Percentiles rank a stretch among this genome's conserved stretches.
Conservation (phyloP, 2,329 filamentous ascomycete genomes). For the Dryadomyces sulphureus region DNA sequence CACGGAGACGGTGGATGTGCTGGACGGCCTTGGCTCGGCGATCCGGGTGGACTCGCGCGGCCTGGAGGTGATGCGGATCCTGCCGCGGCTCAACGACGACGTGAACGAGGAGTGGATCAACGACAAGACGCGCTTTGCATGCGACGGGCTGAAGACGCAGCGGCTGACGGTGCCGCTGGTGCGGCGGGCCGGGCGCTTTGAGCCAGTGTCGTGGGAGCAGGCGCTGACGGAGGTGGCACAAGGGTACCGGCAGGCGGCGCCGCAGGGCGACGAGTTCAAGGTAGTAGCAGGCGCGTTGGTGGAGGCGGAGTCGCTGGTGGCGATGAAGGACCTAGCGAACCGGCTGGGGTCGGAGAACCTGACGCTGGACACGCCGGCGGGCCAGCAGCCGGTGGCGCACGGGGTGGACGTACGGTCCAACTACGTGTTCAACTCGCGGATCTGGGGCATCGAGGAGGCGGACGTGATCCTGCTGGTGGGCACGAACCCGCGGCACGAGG, state of each 20-base stretch:
- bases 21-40: slow-evolving; percentile 85
- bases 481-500: slow-evolving; percentile 91
- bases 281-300: slow-evolving; percentile 79
- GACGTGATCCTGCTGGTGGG: slow-evolving; percentile 86
- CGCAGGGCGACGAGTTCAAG: slow-evolving; percentile 91
- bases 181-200: slow-evolving; percentile 77
- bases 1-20: slow-evolving; percentile 88
- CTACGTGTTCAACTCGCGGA: slow-evolving; percentile 93
- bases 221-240: slow-evolving; percentile 75
- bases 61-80: slow-evolving; percentile 86
- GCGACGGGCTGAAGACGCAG: slow-evolving; percentile 92
- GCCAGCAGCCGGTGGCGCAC: slow-evolving; percentile 73
- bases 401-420: slow-evolving; percentile 88
- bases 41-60: slow-evolving; percentile 89
- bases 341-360: slow-evolving; percentile 93
- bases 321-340: slow-evolving; percentile 95
- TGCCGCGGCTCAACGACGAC: slow-evolving; percentile 90
- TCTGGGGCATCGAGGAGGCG: slow-evolving; percentile 85
- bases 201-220: slow-evolving; percentile 90
- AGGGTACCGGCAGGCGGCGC: slow-evolving; percentile 64
- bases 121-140: slow-evolving; percentile 93
- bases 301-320: slow-evolving; percentile 86
- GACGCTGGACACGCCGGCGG: slow-evolving; percentile 76
- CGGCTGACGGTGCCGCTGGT: slow-evolving; percentile 85
- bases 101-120: slow-evolving; percentile 99